Evolutionary conservation across 371 early-diverging fungal genomes (phyloP), one percentile per base, ranked within the genome.

Genomic region (Mortierella sp.): DNA sequence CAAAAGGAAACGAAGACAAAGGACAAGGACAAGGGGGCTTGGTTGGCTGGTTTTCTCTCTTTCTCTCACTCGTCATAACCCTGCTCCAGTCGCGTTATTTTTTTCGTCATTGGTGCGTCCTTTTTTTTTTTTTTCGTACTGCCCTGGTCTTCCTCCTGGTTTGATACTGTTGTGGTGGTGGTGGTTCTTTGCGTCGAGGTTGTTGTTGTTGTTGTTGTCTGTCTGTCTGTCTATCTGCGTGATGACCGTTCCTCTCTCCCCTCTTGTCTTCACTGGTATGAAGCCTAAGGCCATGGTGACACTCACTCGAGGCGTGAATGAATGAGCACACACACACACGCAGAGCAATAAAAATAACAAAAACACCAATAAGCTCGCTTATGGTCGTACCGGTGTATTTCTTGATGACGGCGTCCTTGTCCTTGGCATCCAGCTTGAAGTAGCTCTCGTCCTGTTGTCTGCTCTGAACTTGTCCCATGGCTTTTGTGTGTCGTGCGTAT

Each of bases 401-500:
- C 51, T 74, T 64, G 46, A 77, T 51, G 43, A 86, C 40, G 0
- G 76, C 72, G 40, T 75, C 77, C 82, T 76, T 81, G 69, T 86
- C 82, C 10, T 46, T 70, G 3, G 37, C 76, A 9, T 73, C 79
- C 59, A 81, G 74, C 75, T 86, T 86, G 69, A 86, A 86, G 72
- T 74, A 69, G 69, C 50, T 48, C 50, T 78, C 79, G 31, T 86
- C 86, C 51, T 67, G 40, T 37, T 86, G 72, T 74, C 86, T 57
- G 74, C 86, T 86, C 48, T 81, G 81, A 37, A 78, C 81, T 79
- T 86, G 86, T 59, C 86, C 86, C 86, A 86, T 86, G 54, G 50
- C 48, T 50, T 11, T 57, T 28, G 3, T 19, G 16, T 31, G 59
- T 59, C 59, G 31, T 40, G 28, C 24, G 53, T 19, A 3, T 46